Conservation (phyloP, 352 stramenopile genomes). For the Achlya hypogyna region DNA sequence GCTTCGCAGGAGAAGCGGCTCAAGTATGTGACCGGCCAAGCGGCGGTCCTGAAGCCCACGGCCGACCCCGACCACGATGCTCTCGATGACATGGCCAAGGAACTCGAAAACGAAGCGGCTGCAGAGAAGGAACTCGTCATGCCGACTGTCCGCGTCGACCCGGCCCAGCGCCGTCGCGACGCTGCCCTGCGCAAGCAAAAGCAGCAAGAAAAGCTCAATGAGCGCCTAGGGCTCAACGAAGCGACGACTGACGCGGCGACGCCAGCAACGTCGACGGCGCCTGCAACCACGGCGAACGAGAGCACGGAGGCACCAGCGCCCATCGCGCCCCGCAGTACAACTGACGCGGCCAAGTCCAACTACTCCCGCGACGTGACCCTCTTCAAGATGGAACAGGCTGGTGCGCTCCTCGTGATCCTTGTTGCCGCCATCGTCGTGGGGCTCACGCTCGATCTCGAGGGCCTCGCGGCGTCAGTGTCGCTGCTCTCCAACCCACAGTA, state of each 20-base stretch:
- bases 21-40: slow-evolving; percentile 57
- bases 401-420: slow-evolving; percentile 46
- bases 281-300: background rate
- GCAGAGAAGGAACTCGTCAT: slow-evolving; percentile 22
- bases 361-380: slow-evolving; percentile 46
- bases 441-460: background rate
- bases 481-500: slow-evolving; percentile 33
- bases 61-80: slow-evolving; percentile 23
- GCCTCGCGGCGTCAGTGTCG: background rate
- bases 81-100: slow-evolving; percentile 37
- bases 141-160: slow-evolving; percentile 44
- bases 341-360: slow-evolving; percentile 13
- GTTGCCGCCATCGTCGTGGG: background rate
- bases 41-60: slow-evolving; percentile 38
- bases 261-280: background rate
- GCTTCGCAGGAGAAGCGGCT: slow-evolving; percentile 46
- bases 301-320: background rate
- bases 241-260: background rate
- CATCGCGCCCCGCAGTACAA: background rate
- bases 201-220: slow-evolving; percentile 48
- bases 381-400: slow-evolving; percentile 43
- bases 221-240: slow-evolving; percentile 31
- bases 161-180: slow-evolving; percentile 55
- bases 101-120: slow-evolving; percentile 30
- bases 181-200: slow-evolving; percentile 44